A percentile compares a stretch with the other conserved stretches of the same genome.
Evolutionary conservation across 495 filamentous ascomycete species (phyloP).

Genomic region (Delitschia confertaspora): DNA sequence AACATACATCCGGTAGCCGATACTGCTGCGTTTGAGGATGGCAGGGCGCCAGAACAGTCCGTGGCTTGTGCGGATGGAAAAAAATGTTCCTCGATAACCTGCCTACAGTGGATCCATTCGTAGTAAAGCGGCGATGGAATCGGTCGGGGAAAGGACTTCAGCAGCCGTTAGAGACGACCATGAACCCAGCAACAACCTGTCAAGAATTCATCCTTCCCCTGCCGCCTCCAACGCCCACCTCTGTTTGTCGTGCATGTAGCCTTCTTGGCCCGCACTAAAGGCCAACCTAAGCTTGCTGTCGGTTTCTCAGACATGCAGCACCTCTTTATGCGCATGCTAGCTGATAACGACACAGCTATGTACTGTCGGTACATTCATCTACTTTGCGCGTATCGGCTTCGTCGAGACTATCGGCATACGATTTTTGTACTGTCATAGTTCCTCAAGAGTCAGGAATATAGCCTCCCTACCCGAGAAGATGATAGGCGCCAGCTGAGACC

Average conservation of each 20-base stretch:
- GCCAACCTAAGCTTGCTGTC: conserved; percentile 11
- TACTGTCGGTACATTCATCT: neutral
- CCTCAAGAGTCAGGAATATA: conserved; percentile 3
- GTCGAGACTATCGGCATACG: conserved; percentile 6
- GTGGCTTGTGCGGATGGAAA: too few relatives aligned
- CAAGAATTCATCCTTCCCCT: conserved; percentile 13
- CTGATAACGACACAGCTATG: conserved; percentile 16
- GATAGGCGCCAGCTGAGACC: conserved; percentile 5
- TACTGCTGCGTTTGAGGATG: too few relatives aligned
- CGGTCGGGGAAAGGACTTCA: conserved; percentile 14
- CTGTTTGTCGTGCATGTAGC: conserved; percentile 20
- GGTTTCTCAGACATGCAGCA: conserved; percentile 23
- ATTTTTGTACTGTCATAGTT: conserved; percentile 4
- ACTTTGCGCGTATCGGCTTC: conserved; percentile 16
- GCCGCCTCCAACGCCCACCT: conserved; percentile 13
- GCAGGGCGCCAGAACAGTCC: too few relatives aligned
- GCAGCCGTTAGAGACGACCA: conserved; percentile 11
- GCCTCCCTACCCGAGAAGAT: conserved; percentile 8
- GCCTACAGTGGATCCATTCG: too few relatives aligned
- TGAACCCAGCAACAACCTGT: too few relatives aligned
- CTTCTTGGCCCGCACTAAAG: conserved; percentile 12
- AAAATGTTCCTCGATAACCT: too few relatives aligned
- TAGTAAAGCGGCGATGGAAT: conserved; percentile 15
- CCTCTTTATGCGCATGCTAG: conserved; percentile 21
- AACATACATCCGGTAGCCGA: too few relatives aligned